These are phyloP conservation scores for Aspergillus terreus DNA, from an alignment of 2,329 filamentous ascomycete species.

Conservation along the genomic window DNA sequence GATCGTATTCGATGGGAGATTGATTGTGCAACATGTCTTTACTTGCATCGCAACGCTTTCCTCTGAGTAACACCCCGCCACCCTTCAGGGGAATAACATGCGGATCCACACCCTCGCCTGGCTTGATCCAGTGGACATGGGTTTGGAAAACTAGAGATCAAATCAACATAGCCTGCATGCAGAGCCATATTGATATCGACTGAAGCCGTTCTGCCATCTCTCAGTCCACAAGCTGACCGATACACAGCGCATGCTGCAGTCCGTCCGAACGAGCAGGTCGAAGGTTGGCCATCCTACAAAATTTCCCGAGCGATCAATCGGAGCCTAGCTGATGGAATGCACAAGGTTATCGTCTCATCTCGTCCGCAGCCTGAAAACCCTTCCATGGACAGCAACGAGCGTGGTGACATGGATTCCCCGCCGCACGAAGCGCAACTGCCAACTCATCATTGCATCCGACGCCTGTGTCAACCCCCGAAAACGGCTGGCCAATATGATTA, in stretches of 20 bases:
- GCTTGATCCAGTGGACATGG: too few species aligned
- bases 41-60: too few species aligned
- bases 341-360: slow-evolving; percentile 4
- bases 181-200: too few species aligned
- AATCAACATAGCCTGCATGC: too few species aligned
- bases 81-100: too few species aligned
- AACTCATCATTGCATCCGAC: slow-evolving; percentile 73
- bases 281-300: slow-evolving; percentile 5
- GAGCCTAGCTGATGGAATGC: not conserved
- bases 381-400: slow-evolving; percentile 19
- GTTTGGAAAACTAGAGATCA: too few species aligned
- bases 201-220: too few species aligned
- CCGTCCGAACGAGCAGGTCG: slow-evolving; percentile 4
- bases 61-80: too few species aligned
- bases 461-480: slow-evolving; percentile 30
- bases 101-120: too few species aligned
- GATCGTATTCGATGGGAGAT: too few species aligned
- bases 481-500: slow-evolving; percentile 16
- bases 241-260: slow-evolving; percentile 11
- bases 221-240: slow-evolving; percentile 8
- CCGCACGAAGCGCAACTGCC: slow-evolving; percentile 48
- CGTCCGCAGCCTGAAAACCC: not conserved
- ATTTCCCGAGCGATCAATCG: slow-evolving; percentile 11
- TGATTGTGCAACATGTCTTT: too few species aligned
- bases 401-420: slow-evolving; percentile 44